These are phyloP conservation scores for Akebia trifoliata DNA, from an alignment of 164 flowering plant species.

Conservation along the genomic window DNA sequence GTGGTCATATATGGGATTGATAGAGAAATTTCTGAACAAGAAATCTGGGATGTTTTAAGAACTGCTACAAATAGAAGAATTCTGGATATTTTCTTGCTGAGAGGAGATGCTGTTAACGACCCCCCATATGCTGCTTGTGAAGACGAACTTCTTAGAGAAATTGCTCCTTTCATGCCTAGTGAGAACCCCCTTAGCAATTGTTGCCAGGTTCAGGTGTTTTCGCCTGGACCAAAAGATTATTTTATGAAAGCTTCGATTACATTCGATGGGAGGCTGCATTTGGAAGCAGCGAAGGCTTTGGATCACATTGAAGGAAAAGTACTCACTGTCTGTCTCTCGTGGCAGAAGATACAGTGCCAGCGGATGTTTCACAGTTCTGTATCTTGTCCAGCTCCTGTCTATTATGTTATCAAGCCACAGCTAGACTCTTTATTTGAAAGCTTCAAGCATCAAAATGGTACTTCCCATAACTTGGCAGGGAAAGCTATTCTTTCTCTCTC, in stretches of 20 bases:
- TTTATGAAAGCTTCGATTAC: conserved; percentile 56
- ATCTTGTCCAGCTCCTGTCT: conserved; percentile 60
- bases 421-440: conserved; percentile 49
- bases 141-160: conserved; percentile 72
- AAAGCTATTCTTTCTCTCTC: too few species aligned
- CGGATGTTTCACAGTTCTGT: conserved; percentile 68
- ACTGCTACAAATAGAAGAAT: conserved; percentile 45
- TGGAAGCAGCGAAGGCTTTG: conserved; percentile 96
- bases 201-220: conserved; percentile 63
- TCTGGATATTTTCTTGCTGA: conserved; percentile 48
- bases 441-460: conserved; percentile 50
- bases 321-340: conserved; percentile 61
- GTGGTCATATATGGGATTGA: conserved; percentile 52
- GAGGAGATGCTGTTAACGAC: conserved; percentile 55
- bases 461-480: too few species aligned
- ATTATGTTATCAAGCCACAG: conserved; percentile 52
- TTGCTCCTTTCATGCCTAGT: conserved; percentile 68
- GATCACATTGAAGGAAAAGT: conserved; percentile 78
- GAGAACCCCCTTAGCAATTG: conserved; percentile 26
- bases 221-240: conserved; percentile 56
- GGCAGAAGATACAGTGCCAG: conserved; percentile 89
- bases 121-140: conserved; percentile 47
- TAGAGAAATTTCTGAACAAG: conserved; percentile 53
- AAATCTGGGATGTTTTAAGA: conserved; percentile 44
- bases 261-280: conserved; percentile 84